Conservation (phyloP, 495 filamentous ascomycete species). For the Hamigera avellanea region DNA sequence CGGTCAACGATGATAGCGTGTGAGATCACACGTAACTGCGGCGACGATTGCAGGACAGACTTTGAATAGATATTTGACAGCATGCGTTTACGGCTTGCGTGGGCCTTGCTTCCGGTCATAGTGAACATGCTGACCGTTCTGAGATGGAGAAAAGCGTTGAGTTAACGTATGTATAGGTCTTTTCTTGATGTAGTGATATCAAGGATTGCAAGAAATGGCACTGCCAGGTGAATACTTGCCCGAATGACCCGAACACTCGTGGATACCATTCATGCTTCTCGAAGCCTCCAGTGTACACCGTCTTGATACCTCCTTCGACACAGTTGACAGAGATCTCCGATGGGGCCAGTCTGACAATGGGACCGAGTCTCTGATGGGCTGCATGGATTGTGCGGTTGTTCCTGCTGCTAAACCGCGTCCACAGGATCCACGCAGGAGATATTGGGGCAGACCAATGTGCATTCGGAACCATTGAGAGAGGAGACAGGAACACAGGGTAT, state of each 20-base stretch:
- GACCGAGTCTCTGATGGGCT: slow-evolving; percentile 42
- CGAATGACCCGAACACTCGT: slow-evolving; percentile 34
- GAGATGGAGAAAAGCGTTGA: background rate
- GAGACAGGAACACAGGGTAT: slow-evolving; percentile 52
- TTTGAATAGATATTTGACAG: slow-evolving; percentile 48
- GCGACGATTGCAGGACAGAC: slow-evolving; percentile 48
- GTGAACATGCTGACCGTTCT: slow-evolving; percentile 44
- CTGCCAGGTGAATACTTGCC: too few relatives aligned
- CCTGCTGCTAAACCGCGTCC: slow-evolving; percentile 38
- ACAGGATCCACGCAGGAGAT: slow-evolving; percentile 58
- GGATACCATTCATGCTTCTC: slow-evolving; percentile 70
- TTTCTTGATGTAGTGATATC: too few relatives aligned
- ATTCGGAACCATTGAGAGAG: slow-evolving; percentile 55
- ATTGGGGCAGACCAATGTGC: slow-evolving; percentile 58
- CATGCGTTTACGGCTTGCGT: slow-evolving; percentile 40
- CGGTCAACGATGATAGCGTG: slow-evolving; percentile 48
- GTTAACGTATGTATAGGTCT: too few relatives aligned
- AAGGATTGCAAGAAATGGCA: too few relatives aligned
- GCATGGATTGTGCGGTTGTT: slow-evolving; percentile 53
- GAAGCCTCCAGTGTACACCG: slow-evolving; percentile 63
- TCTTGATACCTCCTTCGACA: slow-evolving; percentile 48
- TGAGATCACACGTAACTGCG: slow-evolving; percentile 46
- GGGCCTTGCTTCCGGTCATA: slow-evolving; percentile 34
- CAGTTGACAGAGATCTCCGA: slow-evolving; percentile 51
- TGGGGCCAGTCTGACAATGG: slow-evolving; percentile 42